Evolutionary conservation across 129 eudicot species (phyloP), one percentile per base, ranked within the genome.

Genomic region (Erigeron canadensis): DNA sequence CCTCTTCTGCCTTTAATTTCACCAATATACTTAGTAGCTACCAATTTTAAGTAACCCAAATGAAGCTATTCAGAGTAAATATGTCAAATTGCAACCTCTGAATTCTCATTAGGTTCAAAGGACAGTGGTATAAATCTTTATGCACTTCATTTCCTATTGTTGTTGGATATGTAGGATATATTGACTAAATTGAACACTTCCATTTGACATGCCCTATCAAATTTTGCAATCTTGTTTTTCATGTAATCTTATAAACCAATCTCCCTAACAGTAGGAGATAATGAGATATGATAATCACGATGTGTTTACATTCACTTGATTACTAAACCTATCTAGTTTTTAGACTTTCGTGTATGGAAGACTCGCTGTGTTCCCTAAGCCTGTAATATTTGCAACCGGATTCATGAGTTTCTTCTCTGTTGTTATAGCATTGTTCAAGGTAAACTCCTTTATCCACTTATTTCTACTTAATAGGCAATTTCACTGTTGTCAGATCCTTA

Each of bases 321-420:
- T 44, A 16, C 78, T 79, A 47, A 60, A 69, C 67, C 5, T 42
- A 7, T 76, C 21, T 65, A 72, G 37, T 82, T 78, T 86, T 59
- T 81, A 95, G 99, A 86, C 88, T 65, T 80, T 73, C 83, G 91
- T 95, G 44, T 90, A 74, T 58, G 91, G 91, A 74, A 77, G 97
- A 80, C 81, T 91, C 21, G 84, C 86, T n/a, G 74, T 83, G 80
- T 84, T 95, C 48, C 75, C 99, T 46, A 90, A 85, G 84, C 86
- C 97, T 3, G 88, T 95, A 82, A 77, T 95, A n/a, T 95, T 90
- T 65, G 99, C 99, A 72, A 95, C 99, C 46, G 97, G 95, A 73
- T 95, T 95, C 73, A 90, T 95, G 99, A 88, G 97, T 67, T 95
- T 95, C 86, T 95, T 95, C 86, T 95, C 99, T 11, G 96, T 95